These are phyloP conservation scores for Haplographium delicatum DNA, from an alignment of 495 filamentous ascomycete species.

Conservation along the genomic window DNA sequence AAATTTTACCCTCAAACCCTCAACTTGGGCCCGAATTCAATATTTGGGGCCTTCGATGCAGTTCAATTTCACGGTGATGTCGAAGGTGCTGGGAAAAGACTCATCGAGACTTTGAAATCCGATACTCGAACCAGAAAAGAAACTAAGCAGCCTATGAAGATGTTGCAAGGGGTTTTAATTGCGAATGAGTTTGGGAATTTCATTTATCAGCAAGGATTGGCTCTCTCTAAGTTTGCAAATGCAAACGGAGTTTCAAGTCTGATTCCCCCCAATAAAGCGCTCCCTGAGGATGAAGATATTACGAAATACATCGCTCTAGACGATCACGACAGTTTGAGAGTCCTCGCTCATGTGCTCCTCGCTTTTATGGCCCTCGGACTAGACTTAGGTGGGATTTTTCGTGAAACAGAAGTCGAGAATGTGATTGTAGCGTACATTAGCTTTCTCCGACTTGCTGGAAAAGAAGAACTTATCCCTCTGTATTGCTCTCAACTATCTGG, in stretches of 20 bases:
- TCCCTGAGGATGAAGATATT: conserved; percentile 18
- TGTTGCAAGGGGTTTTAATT: conserved; percentile 62
- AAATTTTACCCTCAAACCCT: conserved; percentile 39
- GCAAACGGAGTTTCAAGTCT: conserved; percentile 40
- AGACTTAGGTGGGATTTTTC: conserved; percentile 28
- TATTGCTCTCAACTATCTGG: conserved; percentile 74
- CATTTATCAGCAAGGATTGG: conserved; percentile 52
- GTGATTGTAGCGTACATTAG: conserved; percentile 78
- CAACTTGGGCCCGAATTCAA: conserved; percentile 31
- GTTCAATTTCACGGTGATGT: conserved; percentile 49
- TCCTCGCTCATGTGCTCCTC: conserved; percentile 56
- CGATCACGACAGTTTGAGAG: conserved; percentile 53
- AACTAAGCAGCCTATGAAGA: conserved; percentile 51
- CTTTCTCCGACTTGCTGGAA: conserved; percentile 60
- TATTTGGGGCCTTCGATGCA: conserved; percentile 49
- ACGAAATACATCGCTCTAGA: conserved; percentile 40
- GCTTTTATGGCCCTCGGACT: conserved; percentile 38
- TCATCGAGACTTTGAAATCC: conserved; percentile 46
- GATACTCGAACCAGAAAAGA: conserved; percentile 42
- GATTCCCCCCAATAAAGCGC: conserved; percentile 32
- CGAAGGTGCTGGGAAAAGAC: conserved; percentile 38
- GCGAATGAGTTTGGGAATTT: conserved; percentile 51
- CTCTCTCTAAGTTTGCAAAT: conserved; percentile 49
- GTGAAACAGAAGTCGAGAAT: conserved; percentile 42
- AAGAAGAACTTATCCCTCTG: conserved; percentile 72